phyloP scores from a whole-genome alignment of 345 rosid genomes.

The Populus ilicifolia region DNA sequence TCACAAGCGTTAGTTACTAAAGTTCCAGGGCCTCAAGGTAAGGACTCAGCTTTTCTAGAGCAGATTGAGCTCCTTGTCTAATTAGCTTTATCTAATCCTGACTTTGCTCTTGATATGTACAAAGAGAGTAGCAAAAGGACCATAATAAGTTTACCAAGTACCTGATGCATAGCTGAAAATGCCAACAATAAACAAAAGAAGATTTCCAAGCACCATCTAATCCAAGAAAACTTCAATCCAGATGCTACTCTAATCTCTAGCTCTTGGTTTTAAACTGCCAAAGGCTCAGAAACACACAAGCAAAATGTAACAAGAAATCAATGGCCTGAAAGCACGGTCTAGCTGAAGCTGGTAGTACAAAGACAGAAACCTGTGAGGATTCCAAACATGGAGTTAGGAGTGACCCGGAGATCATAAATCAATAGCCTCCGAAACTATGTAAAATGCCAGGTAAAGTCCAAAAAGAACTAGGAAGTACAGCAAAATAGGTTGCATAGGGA shows the following conservation, averaged over 20 bases:
- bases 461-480: neutral
- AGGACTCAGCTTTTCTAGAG: neutral
- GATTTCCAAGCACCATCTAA: conserved; percentile 48
- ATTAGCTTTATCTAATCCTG: neutral
- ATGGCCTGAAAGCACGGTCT: conserved; percentile 3
- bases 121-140: neutral
- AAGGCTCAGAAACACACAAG: conserved; percentile 13
- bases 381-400: neutral
- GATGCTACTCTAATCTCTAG: neutral
- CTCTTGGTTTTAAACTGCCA: conserved; percentile 20
- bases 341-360: conserved; percentile 3
- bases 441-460: neutral
- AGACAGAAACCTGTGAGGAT: neutral
- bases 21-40: neutral
- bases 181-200: conserved; percentile 41
- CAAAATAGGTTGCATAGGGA: neutral
- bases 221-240: conserved; percentile 17
- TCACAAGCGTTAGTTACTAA: neutral
- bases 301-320: neutral
- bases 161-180: conserved; percentile 44
- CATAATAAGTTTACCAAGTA: conserved; percentile 19
- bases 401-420: neutral
- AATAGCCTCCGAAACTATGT: neutral
- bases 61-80: neutral
- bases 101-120: neutral